Evolutionary conservation across 1,139 yeast species (phyloP).

Genomic region (Candida glucosophila): DNA sequence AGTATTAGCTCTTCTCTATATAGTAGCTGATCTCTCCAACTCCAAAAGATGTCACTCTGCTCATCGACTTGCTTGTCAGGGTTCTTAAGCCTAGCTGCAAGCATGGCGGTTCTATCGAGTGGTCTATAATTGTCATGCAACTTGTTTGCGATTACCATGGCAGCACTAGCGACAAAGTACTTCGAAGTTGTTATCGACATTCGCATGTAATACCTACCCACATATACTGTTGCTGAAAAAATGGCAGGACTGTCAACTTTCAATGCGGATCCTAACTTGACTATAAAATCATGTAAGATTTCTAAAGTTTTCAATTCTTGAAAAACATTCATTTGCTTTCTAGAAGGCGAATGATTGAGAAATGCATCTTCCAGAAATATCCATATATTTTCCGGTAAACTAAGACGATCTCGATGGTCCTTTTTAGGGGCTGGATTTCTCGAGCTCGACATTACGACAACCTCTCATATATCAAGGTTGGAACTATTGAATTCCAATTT

Average conservation of each 20-base stretch:
- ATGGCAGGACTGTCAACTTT: constrained; percentile 38
- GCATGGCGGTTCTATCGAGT: constrained; percentile 36
- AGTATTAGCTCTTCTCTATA: constrained; percentile 37
- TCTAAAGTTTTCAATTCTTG: constrained; percentile 34
- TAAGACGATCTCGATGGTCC: too few species aligned
- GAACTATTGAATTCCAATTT: too few species aligned
- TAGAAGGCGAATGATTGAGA: constrained; percentile 21
- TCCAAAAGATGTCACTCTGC: constrained; percentile 36
- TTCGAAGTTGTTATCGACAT: constrained; percentile 37
- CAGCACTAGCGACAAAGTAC: constrained; percentile 40
- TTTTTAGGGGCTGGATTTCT: too few species aligned
- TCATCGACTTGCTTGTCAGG: constrained; percentile 28
- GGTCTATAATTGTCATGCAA: constrained; percentile 35
- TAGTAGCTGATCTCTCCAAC: constrained; percentile 38
- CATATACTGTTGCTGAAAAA: constrained; percentile 34
- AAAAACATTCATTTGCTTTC: constrained; percentile 16
- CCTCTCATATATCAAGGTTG: too few species aligned
- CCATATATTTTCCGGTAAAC: constrained; percentile 28
- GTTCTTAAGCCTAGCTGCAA: constrained; percentile 28
- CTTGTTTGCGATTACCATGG: constrained; percentile 35
- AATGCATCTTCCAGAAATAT: constrained; percentile 25
- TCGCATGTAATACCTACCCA: constrained; percentile 35
- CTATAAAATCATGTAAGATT: constrained; percentile 32
- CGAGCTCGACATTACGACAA: too few species aligned
- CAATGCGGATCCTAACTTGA: constrained; percentile 27